Evolutionary conservation across 345 rosid genomes (phyloP).

Genomic region (Limnanthes douglasii): DNA sequence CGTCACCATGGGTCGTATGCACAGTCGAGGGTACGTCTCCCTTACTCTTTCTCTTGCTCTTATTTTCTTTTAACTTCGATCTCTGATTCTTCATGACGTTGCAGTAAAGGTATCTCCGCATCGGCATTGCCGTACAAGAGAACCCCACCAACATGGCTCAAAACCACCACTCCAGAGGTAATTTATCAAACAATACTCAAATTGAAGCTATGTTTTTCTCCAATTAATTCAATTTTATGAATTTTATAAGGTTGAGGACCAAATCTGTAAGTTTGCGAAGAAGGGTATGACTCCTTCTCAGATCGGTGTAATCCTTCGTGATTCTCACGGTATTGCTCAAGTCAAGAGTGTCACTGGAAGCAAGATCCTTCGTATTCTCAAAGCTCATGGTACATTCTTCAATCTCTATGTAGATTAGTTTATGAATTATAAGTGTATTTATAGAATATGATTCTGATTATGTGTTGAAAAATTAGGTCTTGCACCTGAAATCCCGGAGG

Average conservation of each 20-base stretch:
- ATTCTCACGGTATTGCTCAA: slow-evolving; percentile 63
- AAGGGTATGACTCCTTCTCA: slow-evolving; percentile 70
- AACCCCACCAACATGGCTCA: slow-evolving; percentile 37
- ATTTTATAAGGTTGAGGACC: slow-evolving; percentile 35
- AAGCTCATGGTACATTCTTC: slow-evolving; percentile 39
- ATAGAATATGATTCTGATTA: no score
- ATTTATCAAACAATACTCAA: slow-evolving; percentile 6
- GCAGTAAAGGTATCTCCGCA: slow-evolving; percentile 39
- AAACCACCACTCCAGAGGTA: slow-evolving; percentile 38
- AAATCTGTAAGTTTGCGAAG: slow-evolving; percentile 61
- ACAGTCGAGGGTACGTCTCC: slow-evolving; percentile 36
- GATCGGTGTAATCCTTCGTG: slow-evolving; percentile 71
- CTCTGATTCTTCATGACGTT: slow-evolving; percentile 2
- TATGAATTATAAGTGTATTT: no score
- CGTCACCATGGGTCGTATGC: slow-evolving; percentile 41
- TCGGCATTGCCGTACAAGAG: slow-evolving; percentile 41
- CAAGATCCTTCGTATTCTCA: slow-evolving; percentile 50
- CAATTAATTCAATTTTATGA: neutral
- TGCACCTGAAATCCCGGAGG: slow-evolving; percentile 92
- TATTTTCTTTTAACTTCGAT: no score
- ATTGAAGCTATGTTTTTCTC: slow-evolving; percentile 1
- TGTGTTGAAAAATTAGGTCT: slow-evolving; percentile 50
- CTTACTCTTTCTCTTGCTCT: no score
- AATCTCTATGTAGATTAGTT: no score
- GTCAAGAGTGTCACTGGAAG: slow-evolving; percentile 59